These are phyloP conservation scores for Aureobasidium sp. DNA, from an alignment of 2,329 filamentous ascomycete genomes.

Conservation along the genomic window DNA sequence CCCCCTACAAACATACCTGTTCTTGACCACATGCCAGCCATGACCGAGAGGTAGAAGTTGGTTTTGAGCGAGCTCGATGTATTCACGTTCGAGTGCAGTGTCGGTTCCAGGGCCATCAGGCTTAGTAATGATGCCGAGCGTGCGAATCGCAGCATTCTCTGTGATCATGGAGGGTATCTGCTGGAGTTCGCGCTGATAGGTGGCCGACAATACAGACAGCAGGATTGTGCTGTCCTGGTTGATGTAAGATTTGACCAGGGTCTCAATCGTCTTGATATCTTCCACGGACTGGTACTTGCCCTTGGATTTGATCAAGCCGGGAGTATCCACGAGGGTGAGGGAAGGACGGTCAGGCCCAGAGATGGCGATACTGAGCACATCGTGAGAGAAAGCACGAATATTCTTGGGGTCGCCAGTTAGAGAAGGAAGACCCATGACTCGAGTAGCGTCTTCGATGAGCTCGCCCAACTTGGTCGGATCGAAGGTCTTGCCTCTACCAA, in stretches of 20 bases:
- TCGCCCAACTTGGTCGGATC: conserved; percentile 29
- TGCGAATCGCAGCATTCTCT: conserved; percentile 34
- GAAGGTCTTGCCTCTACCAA: background rate
- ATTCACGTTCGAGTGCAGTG: background rate
- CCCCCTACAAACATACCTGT: background rate
- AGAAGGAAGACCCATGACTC: conserved; percentile 41
- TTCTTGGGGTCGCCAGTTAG: background rate
- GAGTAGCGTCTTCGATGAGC: conserved; percentile 48
- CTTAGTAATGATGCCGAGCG: conserved; percentile 54
- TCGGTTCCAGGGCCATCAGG: conserved; percentile 33
- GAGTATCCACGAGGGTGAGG: conserved; percentile 31
- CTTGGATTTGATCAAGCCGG: conserved; percentile 33
- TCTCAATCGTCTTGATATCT: conserved; percentile 29
- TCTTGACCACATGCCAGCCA: background rate
- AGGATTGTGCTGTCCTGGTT: conserved; percentile 50
- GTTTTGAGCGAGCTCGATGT: background rate
- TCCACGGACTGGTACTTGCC: conserved; percentile 27
- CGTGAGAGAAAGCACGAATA: conserved; percentile 34
- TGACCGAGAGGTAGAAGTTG: background rate
- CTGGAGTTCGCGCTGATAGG: conserved; percentile 50
- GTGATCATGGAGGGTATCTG: conserved; percentile 46
- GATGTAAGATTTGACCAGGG: conserved; percentile 50
- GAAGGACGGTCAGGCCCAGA: conserved; percentile 36
- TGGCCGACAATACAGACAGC: conserved; percentile 32
- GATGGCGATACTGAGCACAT: conserved; percentile 44